Percentiles rank a stretch among this genome's conserved stretches.
phyloP scores from a whole-genome alignment of 2,329 filamentous ascomycete species.

The Paecilomyces formosus region DNA sequence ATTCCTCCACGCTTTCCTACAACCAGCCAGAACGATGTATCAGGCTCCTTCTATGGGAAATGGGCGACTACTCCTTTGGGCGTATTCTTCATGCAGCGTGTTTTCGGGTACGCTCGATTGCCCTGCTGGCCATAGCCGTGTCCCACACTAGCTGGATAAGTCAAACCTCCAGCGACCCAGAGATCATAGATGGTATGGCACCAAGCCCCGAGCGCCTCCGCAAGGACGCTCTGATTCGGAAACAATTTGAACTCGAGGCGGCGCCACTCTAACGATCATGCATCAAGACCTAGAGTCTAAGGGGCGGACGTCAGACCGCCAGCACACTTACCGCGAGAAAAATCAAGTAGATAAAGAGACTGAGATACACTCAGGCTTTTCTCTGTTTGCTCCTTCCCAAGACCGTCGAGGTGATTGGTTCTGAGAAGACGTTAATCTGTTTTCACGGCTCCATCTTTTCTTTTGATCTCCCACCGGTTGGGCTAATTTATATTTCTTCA shows the following conservation, averaged over 20 bases:
- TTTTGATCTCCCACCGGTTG: conserved; percentile 47
- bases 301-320: conserved; percentile 2
- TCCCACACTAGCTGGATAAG: neutral
- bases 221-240: conserved; percentile 8
- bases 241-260: conserved; percentile 10
- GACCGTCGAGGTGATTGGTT: neutral
- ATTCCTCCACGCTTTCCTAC: conserved; percentile 4
- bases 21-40: conserved; percentile 2
- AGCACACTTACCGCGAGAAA: neutral
- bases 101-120: neutral
- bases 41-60: conserved; percentile 3
- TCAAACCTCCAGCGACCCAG: neutral
- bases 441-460: conserved; percentile 26
- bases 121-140: conserved; percentile 1
- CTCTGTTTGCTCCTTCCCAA: conserved; percentile 14
- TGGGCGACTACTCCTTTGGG: conserved; percentile 2
- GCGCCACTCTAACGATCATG: conserved; percentile 9
- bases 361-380: conserved; percentile 2
- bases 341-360: neutral
- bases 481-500: conserved; percentile 46
- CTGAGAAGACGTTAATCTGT: neutral
- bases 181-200: neutral
- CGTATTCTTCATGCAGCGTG: conserved; percentile 2
- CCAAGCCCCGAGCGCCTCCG: neutral
- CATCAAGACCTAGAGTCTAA: conserved; percentile 5